Conservation (phyloP, 495 filamentous ascomycete species). For the Aspergillus cristatus region DNA sequence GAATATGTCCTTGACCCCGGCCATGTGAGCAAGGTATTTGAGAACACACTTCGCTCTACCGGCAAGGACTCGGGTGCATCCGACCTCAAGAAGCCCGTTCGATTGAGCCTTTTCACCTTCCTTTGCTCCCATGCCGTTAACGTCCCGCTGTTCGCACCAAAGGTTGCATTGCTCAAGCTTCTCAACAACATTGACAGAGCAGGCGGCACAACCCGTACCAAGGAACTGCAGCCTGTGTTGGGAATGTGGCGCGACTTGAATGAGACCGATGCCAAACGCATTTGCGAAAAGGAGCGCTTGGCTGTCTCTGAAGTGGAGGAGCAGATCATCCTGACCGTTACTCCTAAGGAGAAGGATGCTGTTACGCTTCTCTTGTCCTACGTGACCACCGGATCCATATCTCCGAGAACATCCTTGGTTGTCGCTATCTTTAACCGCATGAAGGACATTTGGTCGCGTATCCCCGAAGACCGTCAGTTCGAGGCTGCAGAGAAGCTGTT, state of each 20-base stretch:
- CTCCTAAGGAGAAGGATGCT: slow-evolving; percentile 58
- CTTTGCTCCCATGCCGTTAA: slow-evolving; percentile 61
- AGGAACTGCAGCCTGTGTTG: slow-evolving; percentile 60
- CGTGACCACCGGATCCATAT: slow-evolving; percentile 40
- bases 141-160: slow-evolving; percentile 58
- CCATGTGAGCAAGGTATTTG: slow-evolving; percentile 52
- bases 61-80: slow-evolving; percentile 29
- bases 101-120: slow-evolving; percentile 60
- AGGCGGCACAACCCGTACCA: slow-evolving; percentile 54
- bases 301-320: slow-evolving; percentile 48
- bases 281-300: slow-evolving; percentile 52
- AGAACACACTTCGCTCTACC: slow-evolving; percentile 40
- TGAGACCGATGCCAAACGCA: slow-evolving; percentile 27
- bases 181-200: slow-evolving; percentile 64
- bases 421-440: slow-evolving; percentile 56
- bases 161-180: slow-evolving; percentile 57
- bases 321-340: slow-evolving; percentile 50
- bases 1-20: slow-evolving; percentile 70
- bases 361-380: slow-evolving; percentile 46
- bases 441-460: slow-evolving; percentile 56
- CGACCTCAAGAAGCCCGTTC: slow-evolving; percentile 56
- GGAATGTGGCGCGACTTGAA: slow-evolving; percentile 50
- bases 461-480: slow-evolving; percentile 55
- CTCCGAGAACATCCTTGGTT: slow-evolving; percentile 42
- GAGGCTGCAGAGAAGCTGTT: slow-evolving; percentile 52